These are phyloP conservation scores for Neurospora hispaniola DNA, from an alignment of 495 filamentous ascomycete genomes.

Conservation along the genomic window DNA sequence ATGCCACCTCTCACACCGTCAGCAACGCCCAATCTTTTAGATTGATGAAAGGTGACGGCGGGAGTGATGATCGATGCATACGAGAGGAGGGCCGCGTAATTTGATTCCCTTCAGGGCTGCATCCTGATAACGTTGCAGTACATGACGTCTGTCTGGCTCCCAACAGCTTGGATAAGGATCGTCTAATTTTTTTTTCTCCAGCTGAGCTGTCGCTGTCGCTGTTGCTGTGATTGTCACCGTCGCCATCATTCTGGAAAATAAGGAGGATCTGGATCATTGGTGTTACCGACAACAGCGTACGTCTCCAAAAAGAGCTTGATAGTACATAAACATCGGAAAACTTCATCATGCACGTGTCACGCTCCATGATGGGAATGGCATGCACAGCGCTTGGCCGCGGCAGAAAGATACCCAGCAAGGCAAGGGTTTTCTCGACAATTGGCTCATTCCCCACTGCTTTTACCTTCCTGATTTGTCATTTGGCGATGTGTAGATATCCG, in stretches of 20 bases:
- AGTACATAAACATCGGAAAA: background rate
- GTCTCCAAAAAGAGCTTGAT: background rate
- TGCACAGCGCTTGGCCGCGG: background rate
- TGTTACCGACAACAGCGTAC: background rate
- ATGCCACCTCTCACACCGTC: background rate
- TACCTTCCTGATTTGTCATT: background rate
- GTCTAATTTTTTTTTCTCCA: background rate
- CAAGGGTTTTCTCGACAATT: background rate
- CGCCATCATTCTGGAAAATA: background rate
- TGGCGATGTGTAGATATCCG: background rate
- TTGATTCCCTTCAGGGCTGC: background rate
- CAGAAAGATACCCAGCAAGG: background rate
- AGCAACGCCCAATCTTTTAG: background rate
- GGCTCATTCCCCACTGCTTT: background rate
- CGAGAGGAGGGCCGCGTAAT: background rate
- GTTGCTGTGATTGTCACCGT: background rate
- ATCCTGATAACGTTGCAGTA: background rate
- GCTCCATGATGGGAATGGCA: background rate
- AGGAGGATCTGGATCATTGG: background rate
- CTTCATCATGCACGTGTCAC: background rate
- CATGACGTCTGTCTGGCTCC: background rate
- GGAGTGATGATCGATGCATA: background rate
- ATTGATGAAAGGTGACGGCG: background rate
- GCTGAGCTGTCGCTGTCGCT: background rate
- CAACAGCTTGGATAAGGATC: background rate